A percentile compares a stretch with the other conserved stretches of the same genome.
These are phyloP conservation scores for Bipolaris sorokiniana DNA, from an alignment of 2,329 filamentous ascomycete genomes.

Conservation along the genomic window DNA sequence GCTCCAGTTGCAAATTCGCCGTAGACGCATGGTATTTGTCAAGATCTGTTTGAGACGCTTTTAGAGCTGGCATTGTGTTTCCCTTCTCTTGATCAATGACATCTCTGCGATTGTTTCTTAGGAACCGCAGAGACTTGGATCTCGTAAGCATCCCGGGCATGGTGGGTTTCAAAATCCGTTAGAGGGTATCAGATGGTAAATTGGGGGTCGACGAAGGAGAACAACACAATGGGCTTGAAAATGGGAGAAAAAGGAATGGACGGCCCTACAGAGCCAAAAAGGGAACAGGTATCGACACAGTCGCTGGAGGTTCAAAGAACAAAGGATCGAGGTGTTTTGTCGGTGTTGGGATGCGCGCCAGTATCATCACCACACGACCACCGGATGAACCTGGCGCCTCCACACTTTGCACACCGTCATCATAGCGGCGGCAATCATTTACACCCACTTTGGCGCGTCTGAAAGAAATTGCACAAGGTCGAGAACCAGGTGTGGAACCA, in stretches of 20 bases:
- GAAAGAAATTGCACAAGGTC: constrained; percentile 47
- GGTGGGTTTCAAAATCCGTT: constrained; percentile 42
- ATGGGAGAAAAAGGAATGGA: constrained; percentile 47
- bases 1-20: constrained; percentile 33
- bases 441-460: constrained; percentile 37
- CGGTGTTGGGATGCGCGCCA: constrained; percentile 28
- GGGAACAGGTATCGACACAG: constrained; percentile 26
- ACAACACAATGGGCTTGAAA: constrained; percentile 21
- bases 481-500: constrained; percentile 28
- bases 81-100: constrained; percentile 36
- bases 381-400: constrained; percentile 34
- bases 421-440: constrained; percentile 39
- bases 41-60: constrained; percentile 31
- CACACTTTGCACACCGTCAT: constrained; percentile 28
- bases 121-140: constrained; percentile 47
- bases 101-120: constrained; percentile 42
- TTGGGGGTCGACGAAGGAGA: constrained; percentile 30
- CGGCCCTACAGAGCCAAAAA: constrained; percentile 47
- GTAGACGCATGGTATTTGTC: constrained; percentile 44
- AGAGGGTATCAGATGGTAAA: constrained; percentile 41
- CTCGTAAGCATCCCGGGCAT: constrained; percentile 48
- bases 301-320: constrained; percentile 26
- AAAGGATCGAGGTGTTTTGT: constrained; percentile 20
- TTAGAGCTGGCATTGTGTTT: constrained; percentile 32
- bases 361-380: constrained; percentile 27